Evolutionary conservation across 495 filamentous ascomycete genomes (phyloP), one percentile per base, ranked within the genome.

Genomic region (Penicillium mononematosum): DNA sequence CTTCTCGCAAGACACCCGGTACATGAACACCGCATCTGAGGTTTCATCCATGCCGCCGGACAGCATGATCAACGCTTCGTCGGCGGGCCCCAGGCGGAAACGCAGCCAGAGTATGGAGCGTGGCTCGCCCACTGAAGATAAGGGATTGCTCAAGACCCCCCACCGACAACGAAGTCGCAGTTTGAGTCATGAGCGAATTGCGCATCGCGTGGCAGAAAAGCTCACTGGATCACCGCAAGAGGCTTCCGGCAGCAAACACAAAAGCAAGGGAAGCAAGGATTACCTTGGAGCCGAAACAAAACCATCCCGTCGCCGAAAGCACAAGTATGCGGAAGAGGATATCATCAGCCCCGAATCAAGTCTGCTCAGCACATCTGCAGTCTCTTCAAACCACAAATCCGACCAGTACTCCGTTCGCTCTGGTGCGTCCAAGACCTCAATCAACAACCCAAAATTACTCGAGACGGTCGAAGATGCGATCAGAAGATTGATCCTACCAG

Each of bases 381-480:
- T 90, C n/a, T 85, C 88, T 44, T 77, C 85, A 11, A 86, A 82
- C 63, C 84, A 86, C 55, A 82, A 82, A 39, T 91, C 88, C 14
- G 88, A 92, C 64, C 81, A 88, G 55, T 84, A 90, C 63, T 92
- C 91, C 5, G 77, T 89, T 50, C 83, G 83, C 34, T 92, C 90
- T 4, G 83, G 85, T 29, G 84, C 85, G 16, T 94, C 91, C 24
- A 90, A 85, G 53, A 90, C 91, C 7, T 94, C 90, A 0, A 87
- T 96, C 72, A 97, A 95, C 73, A 97, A 98, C 67, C 93, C 93
- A 0, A 95, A 90, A 59, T 74, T 98, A n/a, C 82, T 98, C 5
- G 90, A 95, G 68, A 92, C 92, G 0, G 93, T 98, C 8, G 93
- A 98, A 71, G 93, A 97, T 75, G 91, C 94, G 20, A 98, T 98